Conservation (phyloP, 1,284 basidiomycete species). For the Gastroboletus turbinatus region DNA sequence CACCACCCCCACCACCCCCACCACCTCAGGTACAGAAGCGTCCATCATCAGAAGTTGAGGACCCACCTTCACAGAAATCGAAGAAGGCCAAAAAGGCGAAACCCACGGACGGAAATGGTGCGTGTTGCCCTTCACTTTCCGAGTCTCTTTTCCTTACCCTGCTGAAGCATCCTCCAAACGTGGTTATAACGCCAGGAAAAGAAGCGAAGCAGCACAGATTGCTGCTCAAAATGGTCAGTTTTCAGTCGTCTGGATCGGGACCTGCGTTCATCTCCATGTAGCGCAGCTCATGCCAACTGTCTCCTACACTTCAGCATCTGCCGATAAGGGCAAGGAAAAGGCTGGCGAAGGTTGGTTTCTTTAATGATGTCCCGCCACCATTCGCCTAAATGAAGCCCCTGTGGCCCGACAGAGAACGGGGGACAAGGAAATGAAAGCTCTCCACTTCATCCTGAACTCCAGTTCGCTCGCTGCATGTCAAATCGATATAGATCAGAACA, state of each 20-base stretch:
- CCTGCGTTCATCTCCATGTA: slow-evolving; percentile 28
- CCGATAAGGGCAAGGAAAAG: slow-evolving; percentile 47
- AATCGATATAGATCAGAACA: slow-evolving; percentile 66
- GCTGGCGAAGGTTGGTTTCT: slow-evolving; percentile 39
- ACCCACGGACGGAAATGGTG: slow-evolving; percentile 35
- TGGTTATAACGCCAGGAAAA: slow-evolving; percentile 66
- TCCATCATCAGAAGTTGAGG: slow-evolving; percentile 37
- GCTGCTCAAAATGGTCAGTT: slow-evolving; percentile 55
- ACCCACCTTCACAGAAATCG: slow-evolving; percentile 35
- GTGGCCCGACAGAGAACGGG: slow-evolving; percentile 28
- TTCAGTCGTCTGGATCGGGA: slow-evolving; percentile 22
- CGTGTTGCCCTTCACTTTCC: slow-evolving; percentile 10
- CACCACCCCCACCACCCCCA: slow-evolving; percentile 26
- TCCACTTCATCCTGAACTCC: slow-evolving; percentile 57
- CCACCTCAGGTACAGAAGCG: slow-evolving; percentile 39
- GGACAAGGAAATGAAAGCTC: slow-evolving; percentile 20
- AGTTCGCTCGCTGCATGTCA: slow-evolving; percentile 78
- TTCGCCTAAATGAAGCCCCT: slow-evolving; percentile 13
- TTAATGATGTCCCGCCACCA: neutral
- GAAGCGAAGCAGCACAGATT: slow-evolving; percentile 61
- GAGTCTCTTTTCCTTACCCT: slow-evolving; percentile 16
- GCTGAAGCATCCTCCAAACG: slow-evolving; percentile 51
- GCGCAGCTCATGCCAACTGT: slow-evolving; percentile 50
- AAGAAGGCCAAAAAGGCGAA: slow-evolving; percentile 46
- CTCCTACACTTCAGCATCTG: slow-evolving; percentile 40